phyloP scores from a whole-genome alignment of 129 eudicot species.

The Arctium minus region DNA sequence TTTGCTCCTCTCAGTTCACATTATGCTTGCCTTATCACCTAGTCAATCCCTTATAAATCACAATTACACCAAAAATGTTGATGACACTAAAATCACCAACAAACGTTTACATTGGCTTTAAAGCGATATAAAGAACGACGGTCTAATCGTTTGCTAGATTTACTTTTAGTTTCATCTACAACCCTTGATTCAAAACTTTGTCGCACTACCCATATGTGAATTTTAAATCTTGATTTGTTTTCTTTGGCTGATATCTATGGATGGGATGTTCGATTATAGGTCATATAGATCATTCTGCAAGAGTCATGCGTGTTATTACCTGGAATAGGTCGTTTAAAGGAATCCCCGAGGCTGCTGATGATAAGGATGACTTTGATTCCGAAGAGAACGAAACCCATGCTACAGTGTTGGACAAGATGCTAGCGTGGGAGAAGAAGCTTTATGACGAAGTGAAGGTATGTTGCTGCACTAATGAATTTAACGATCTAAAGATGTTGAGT shows the following conservation, averaged over 20 bases:
- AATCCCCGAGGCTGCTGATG: conserved; percentile 58
- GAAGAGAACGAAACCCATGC: conserved; percentile 99
- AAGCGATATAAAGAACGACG: not conserved
- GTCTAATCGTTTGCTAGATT: not conserved
- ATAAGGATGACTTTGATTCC: conserved; percentile 77
- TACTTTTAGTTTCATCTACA: not conserved
- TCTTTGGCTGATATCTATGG: not conserved
- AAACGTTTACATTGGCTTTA: not conserved
- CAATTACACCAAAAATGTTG: not conserved
- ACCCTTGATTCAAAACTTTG: conserved; percentile 2
- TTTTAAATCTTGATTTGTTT: not conserved
- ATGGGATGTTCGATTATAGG: conserved; percentile 42
- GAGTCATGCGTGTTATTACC: conserved; percentile 94
- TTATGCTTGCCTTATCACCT: not conserved
- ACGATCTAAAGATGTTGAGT: not conserved
- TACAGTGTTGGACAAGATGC: conserved; percentile 92
- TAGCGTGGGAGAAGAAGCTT: conserved; percentile 99
- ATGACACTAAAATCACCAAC: not conserved
- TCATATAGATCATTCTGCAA: conserved; percentile 89
- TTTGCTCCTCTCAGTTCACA: not conserved
- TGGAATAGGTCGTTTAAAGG: conserved; percentile 98
- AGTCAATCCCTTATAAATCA: not conserved
- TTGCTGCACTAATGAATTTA: not conserved
- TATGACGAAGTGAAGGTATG: conserved; percentile 96
- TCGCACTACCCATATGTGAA: not conserved